These are phyloP conservation scores for Evansstolkia leycettana DNA, from an alignment of 495 filamentous ascomycete genomes.

Conservation along the genomic window DNA sequence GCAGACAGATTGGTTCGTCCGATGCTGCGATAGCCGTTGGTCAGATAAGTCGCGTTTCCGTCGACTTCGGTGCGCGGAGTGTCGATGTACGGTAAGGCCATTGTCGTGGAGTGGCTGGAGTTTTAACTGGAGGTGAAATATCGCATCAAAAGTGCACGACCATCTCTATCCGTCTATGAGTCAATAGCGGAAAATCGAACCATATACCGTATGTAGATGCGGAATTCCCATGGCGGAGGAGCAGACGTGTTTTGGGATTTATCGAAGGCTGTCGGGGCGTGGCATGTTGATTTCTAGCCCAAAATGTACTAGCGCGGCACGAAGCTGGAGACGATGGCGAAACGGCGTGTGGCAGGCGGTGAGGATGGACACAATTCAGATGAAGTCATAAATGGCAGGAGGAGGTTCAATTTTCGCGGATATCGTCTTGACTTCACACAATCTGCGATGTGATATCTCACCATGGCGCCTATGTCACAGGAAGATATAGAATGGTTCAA, in stretches of 20 bases:
- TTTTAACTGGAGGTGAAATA: no score
- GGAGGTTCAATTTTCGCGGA: no score
- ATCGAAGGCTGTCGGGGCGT: constrained; percentile 3
- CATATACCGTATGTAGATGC: no score
- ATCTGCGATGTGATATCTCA: no score
- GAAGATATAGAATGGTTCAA: constrained; percentile 39
- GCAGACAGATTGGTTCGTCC: constrained; percentile 42
- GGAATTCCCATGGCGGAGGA: no score
- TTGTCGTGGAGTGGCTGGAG: no score
- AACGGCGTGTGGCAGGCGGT: constrained; percentile 13
- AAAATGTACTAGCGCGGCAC: constrained; percentile 18
- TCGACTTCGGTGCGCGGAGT: constrained; percentile 64
- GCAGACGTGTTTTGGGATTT: constrained; percentile 30
- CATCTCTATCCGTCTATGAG: constrained; percentile 11
- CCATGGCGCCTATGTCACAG: constrained; percentile 32
- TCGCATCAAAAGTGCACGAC: no score
- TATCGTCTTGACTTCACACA: no score
- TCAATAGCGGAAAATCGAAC: no score
- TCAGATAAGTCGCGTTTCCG: constrained; percentile 70
- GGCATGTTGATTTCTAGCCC: constrained; percentile 35
- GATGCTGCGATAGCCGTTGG: constrained; percentile 39
- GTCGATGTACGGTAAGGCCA: constrained; percentile 50
- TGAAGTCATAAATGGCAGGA: no score
- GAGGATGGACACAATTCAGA: no score
- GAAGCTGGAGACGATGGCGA: neutral